Evolutionary conservation across 192 early-diverging fungal genomes (phyloP).

Genomic region (Helicostylum pulchrum): DNA sequence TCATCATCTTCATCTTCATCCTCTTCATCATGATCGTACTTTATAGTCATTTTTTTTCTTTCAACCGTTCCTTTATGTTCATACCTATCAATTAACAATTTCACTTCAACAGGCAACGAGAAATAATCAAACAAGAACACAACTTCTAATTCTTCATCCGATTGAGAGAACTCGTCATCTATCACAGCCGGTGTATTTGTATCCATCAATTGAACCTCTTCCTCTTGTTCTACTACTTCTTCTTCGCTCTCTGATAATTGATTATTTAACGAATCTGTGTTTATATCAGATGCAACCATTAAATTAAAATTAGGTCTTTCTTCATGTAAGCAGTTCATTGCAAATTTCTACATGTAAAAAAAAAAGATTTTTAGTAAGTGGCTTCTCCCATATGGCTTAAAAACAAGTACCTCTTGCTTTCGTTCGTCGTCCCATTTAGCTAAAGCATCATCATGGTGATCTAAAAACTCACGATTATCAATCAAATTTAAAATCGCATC

Average conservation of each 20-base stretch:
- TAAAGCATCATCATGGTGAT: not conserved
- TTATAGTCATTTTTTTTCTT: not conserved
- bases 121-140: slow-evolving; percentile 21
- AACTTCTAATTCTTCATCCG: not conserved
- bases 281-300: no score
- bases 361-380: no score
- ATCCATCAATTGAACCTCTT: not conserved
- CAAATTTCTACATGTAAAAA: no score
- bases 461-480: not conserved
- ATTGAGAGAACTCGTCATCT: not conserved
- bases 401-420: not conserved
- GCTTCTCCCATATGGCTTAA: no score
- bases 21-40: not conserved
- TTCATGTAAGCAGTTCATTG: no score
- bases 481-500: not conserved
- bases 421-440: not conserved
- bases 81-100: slow-evolving; percentile 14
- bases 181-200: not conserved
- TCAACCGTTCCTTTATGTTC: slow-evolving; percentile 4
- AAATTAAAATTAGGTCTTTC: no score
- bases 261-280: not conserved
- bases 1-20: slow-evolving; percentile 4
- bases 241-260: not conserved
- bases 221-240: not conserved
- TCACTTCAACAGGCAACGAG: slow-evolving; percentile 12